Conservation (phyloP, 108 stramenopile species). For the Mediolabrus comicus region DNA sequence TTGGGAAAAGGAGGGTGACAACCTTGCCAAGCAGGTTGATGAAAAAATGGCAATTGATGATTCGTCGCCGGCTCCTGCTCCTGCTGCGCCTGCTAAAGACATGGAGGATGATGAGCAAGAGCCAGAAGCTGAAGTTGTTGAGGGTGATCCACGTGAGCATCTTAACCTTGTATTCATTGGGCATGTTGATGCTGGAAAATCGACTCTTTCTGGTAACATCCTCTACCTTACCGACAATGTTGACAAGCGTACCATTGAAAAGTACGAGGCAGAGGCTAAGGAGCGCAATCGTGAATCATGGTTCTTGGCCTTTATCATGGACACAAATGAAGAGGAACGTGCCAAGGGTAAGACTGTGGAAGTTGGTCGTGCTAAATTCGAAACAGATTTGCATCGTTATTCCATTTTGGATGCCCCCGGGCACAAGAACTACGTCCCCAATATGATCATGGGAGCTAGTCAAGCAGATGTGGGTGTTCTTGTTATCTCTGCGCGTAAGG, state of each 20-base stretch:
- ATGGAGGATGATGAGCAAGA: constrained; percentile 49
- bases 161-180: constrained; percentile 98
- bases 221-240: constrained; percentile 97
- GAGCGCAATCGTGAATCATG: constrained; percentile 99
- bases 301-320: constrained; percentile 99
- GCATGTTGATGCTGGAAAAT: constrained; percentile 99
- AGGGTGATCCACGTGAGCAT: constrained; percentile 98
- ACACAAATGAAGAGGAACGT: constrained; percentile 99
- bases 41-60: constrained; percentile 56
- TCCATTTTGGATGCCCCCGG: constrained; percentile 99
- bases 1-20: constrained; percentile 24
- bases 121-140: constrained; percentile 44
- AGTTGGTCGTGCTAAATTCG: constrained; percentile 97
- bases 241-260: constrained; percentile 98
- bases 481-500: constrained; percentile 98
- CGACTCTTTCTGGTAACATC: constrained; percentile 96
- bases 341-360: constrained; percentile 99
- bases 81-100: constrained; percentile 16
- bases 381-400: constrained; percentile 92
- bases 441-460: constrained; percentile 99
- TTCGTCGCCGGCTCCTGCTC: constrained; percentile 14
- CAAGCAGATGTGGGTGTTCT: constrained; percentile 98
- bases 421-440: constrained; percentile 99
- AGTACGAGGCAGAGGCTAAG: constrained; percentile 98
- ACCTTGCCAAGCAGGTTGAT: constrained; percentile 28